Evolutionary conservation across 768 basidiomycete species (phyloP).

Genomic region (Tephrocybe rancida): DNA sequence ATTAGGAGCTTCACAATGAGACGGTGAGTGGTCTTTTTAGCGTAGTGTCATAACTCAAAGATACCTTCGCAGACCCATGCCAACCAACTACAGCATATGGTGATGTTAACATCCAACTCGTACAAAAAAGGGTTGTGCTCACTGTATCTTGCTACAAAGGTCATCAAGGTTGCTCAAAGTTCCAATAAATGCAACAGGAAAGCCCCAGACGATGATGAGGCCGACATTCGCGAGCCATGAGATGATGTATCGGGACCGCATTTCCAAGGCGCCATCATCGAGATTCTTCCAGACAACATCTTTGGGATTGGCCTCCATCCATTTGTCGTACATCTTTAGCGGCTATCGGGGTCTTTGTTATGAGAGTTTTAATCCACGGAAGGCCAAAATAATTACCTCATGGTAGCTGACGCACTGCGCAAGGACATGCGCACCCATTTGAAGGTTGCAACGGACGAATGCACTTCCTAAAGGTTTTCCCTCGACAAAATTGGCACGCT

Average conservation of each 20-base stretch:
- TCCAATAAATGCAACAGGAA: slow-evolving; percentile 70
- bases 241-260: slow-evolving; percentile 51
- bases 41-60: not conserved
- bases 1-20: slow-evolving; percentile 28
- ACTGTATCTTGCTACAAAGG: slow-evolving; percentile 50
- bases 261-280: slow-evolving; percentile 53
- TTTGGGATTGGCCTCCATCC: slow-evolving; percentile 56
- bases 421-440: slow-evolving; percentile 75
- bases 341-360: slow-evolving; percentile 38
- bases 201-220: slow-evolving; percentile 64
- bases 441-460: slow-evolving; percentile 71
- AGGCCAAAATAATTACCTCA: slow-evolving; percentile 29
- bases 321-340: slow-evolving; percentile 58
- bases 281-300: slow-evolving; percentile 64
- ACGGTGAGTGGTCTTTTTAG: not conserved
- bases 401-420: slow-evolving; percentile 61
- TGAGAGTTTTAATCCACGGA: not conserved
- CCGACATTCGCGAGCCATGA: slow-evolving; percentile 61
- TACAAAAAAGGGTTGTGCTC: slow-evolving; percentile 18
- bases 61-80: slow-evolving; percentile 52
- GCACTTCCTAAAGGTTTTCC: slow-evolving; percentile 54
- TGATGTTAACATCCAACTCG: not conserved
- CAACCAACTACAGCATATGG: slow-evolving; percentile 48
- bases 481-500: slow-evolving; percentile 35
- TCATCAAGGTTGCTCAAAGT: slow-evolving; percentile 59